Evolutionary conservation across 78 protist genomes (phyloP).

Genomic region (Pigoraptor vietnamica): DNA sequence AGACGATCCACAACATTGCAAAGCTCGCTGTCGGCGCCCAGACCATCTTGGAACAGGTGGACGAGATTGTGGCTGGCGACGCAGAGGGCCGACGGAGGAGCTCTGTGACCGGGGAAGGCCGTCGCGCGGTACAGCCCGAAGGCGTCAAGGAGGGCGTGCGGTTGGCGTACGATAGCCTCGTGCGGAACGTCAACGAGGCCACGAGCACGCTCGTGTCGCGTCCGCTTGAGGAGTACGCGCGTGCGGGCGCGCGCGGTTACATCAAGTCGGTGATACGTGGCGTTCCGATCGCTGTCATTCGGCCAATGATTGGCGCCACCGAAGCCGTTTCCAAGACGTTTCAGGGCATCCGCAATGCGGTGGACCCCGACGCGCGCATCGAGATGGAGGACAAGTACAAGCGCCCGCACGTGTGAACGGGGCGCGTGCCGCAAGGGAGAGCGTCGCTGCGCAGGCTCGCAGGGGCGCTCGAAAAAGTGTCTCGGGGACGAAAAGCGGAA

Average conservation of each 20-base stretch:
- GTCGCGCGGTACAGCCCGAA: not conserved
- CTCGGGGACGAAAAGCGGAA: not conserved
- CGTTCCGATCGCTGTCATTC: constrained; percentile 26
- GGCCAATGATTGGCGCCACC: constrained; percentile 32
- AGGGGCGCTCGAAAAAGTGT: not conserved
- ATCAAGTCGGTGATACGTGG: constrained; percentile 4
- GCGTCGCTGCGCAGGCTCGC: not conserved
- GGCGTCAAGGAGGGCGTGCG: not conserved
- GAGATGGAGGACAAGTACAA: constrained; percentile 21
- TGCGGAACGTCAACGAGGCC: constrained; percentile 11
- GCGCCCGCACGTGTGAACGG: not conserved
- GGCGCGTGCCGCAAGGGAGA: not conserved
- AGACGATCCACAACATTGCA: not conserved
- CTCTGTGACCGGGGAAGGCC: not conserved
- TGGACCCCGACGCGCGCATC: not conserved
- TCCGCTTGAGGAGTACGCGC: constrained; percentile 16
- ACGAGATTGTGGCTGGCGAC: not conserved
- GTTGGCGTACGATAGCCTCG: constrained; percentile 10
- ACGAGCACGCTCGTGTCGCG: not conserved
- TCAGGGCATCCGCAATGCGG: constrained; percentile 7
- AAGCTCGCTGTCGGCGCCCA: constrained; percentile 9
- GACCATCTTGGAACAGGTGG: not conserved
- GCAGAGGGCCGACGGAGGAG: not conserved
- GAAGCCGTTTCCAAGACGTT: constrained; percentile 28
- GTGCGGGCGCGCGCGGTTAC: not conserved